Percentiles rank a stretch among this genome's conserved stretches.
These are phyloP conservation scores for Lithohypha guttulata DNA, from an alignment of 2,329 filamentous ascomycete species.

Conservation along the genomic window DNA sequence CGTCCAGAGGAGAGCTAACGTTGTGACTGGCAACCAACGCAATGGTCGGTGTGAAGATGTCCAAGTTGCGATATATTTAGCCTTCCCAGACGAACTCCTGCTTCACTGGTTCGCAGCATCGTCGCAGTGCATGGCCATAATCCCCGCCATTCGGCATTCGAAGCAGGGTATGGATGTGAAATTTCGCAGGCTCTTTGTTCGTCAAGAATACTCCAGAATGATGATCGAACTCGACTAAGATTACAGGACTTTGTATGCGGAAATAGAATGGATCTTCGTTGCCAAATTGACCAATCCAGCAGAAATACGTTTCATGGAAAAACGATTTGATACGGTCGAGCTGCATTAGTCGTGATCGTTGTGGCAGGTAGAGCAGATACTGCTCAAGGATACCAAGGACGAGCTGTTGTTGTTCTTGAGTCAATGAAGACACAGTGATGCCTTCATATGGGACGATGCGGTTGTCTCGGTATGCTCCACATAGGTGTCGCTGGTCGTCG, in stretches of 20 bases:
- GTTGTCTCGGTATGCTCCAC: conserved; percentile 70
- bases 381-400: conserved; percentile 51
- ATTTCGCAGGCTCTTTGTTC: conserved; percentile 63
- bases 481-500: conserved; percentile 67
- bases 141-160: conserved; percentile 65
- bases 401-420: conserved; percentile 39
- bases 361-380: conserved; percentile 59
- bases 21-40: too few relatives aligned
- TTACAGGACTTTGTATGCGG: conserved; percentile 63
- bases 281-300: conserved; percentile 63
- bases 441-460: conserved; percentile 66
- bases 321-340: conserved; percentile 45
- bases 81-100: conserved; percentile 29
- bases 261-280: conserved; percentile 66
- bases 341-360: conserved; percentile 42
- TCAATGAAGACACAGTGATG: conserved; percentile 43
- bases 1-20: too few relatives aligned
- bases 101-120: conserved; percentile 24
- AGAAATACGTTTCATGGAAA: conserved; percentile 64
- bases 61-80: not conserved
- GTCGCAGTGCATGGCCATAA: conserved; percentile 51
- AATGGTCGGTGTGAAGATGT: too few relatives aligned
- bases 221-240: conserved; percentile 68
- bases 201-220: conserved; percentile 68
- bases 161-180: conserved; percentile 66